Percentiles rank a stretch among this genome's conserved stretches.
Conservation (phyloP, 116 monocot genomes). For the Dioscorea cayenensis region DNA sequence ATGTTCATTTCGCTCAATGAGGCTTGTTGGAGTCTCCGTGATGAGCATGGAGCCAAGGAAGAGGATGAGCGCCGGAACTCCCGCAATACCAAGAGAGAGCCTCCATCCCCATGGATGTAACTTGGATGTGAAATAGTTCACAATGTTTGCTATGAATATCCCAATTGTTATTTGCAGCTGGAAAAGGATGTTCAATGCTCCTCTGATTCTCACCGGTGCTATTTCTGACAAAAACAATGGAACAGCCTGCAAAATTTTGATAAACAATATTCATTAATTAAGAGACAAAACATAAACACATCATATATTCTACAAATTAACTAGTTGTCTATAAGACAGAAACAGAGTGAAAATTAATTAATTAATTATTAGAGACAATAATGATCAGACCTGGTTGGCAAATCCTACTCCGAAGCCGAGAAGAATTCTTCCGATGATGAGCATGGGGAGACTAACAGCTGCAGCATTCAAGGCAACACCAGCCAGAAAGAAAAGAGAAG, state of each 20-base stretch:
- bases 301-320: too few species aligned
- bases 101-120: slow-evolving; percentile 66
- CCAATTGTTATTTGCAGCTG: slow-evolving; percentile 50
- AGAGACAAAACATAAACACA: too few species aligned
- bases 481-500: slow-evolving; percentile 5
- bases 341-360: too few species aligned
- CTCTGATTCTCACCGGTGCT: slow-evolving; percentile 31
- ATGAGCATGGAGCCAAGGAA: slow-evolving; percentile 51
- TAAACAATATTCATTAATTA: background rate
- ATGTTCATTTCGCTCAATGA: slow-evolving; percentile 41
- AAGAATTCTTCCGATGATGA: slow-evolving; percentile 3
- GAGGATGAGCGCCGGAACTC: slow-evolving; percentile 43
- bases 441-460: background rate
- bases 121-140: slow-evolving; percentile 29
- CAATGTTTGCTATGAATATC: slow-evolving; percentile 38
- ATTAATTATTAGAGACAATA: too few species aligned
- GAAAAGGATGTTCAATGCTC: slow-evolving; percentile 49
- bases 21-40: slow-evolving; percentile 71
- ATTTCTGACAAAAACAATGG: slow-evolving; percentile 52
- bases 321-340: background rate
- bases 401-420: slow-evolving; percentile 1
- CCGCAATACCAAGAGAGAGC: slow-evolving; percentile 53
- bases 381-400: background rate
- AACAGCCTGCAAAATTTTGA: slow-evolving; percentile 26
- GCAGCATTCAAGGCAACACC: background rate